A percentile compares a stretch with the other conserved stretches of the same genome.
Conservation (phyloP, 805 yeast genomes). For the Ogataea pini region DNA sequence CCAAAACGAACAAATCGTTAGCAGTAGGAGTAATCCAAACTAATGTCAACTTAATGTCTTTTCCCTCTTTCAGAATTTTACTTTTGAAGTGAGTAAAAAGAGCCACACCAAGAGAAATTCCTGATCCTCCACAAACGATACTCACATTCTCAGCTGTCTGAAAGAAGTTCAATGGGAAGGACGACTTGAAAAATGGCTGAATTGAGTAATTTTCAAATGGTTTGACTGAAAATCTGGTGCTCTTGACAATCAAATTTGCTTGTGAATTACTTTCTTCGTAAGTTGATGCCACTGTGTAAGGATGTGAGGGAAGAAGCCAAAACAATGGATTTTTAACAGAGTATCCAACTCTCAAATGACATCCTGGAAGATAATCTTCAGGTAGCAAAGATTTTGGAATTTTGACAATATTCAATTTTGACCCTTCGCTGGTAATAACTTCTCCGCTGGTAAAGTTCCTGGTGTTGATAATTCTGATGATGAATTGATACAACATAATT, state of each 20-base stretch:
- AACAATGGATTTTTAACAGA: conserved; percentile 39
- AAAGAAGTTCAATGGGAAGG: conserved; percentile 47
- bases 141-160: conserved; percentile 50
- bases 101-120: conserved; percentile 64
- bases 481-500: conserved; percentile 40
- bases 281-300: conserved; percentile 58
- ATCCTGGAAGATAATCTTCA: conserved; percentile 46
- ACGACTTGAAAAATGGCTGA: conserved; percentile 42
- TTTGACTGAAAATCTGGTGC: conserved; percentile 39
- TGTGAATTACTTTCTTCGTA: conserved; percentile 32
- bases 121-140: conserved; percentile 73
- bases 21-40: conserved; percentile 56
- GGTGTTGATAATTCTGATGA: conserved; percentile 33
- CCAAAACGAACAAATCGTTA: conserved; percentile 49
- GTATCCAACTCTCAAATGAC: conserved; percentile 55
- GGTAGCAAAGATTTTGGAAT: conserved; percentile 27
- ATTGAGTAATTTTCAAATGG: conserved; percentile 39
- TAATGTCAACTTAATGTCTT: conserved; percentile 39
- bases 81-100: conserved; percentile 43
- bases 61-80: conserved; percentile 24
- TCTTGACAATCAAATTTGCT: conserved; percentile 48
- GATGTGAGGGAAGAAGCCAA: conserved; percentile 64
- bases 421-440: conserved; percentile 25
- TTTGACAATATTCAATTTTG: conserved; percentile 25
- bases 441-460: conserved; percentile 22